Evolutionary conservation across 192 early-diverging fungal species (phyloP).

Genomic region (Paraglomus brasilianum): DNA sequence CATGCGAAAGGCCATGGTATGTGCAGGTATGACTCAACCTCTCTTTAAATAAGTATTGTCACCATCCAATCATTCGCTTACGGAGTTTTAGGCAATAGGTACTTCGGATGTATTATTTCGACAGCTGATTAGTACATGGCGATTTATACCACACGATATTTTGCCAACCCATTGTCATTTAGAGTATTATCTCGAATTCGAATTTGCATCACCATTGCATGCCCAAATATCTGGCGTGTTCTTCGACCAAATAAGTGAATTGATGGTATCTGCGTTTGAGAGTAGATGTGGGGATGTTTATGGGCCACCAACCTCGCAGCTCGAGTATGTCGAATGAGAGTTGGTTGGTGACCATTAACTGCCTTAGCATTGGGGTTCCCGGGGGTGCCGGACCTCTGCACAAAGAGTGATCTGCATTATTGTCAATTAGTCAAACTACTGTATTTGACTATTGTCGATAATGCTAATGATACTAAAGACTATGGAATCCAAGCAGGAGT

Average conservation of each 20-base stretch:
- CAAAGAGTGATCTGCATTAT: too few relatives aligned
- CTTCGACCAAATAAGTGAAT: conserved; percentile 72
- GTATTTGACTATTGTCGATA: too few relatives aligned
- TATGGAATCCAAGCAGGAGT: too few relatives aligned
- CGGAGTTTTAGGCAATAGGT: conserved; percentile 49
- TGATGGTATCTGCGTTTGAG: conserved; percentile 74
- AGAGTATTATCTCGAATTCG: conserved; percentile 75
- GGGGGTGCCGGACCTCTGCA: too few relatives aligned
- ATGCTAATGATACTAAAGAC: too few relatives aligned
- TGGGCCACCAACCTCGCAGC: conserved; percentile 29
- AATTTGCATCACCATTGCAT: conserved; percentile 79
- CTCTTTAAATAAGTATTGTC: conserved; percentile 34
- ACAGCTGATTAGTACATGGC: conserved; percentile 64
- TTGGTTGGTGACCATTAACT: too few relatives aligned
- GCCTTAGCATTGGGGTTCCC: too few relatives aligned
- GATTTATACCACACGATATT: conserved; percentile 55
- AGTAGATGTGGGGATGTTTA: conserved; percentile 54
- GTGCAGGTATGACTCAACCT: conserved; percentile 57
- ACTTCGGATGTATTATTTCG: conserved; percentile 63
- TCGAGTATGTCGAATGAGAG: too few relatives aligned
- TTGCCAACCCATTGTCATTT: conserved; percentile 55
- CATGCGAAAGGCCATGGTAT: conserved; percentile 56
- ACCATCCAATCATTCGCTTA: not conserved
- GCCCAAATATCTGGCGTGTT: conserved; percentile 77
- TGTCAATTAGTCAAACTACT: too few relatives aligned